A percentile compares a stretch with the other conserved stretches of the same genome.
These are phyloP conservation scores for Trypanosoma vivax DNA, from an alignment of 208 protist genomes.

Conservation along the genomic window DNA sequence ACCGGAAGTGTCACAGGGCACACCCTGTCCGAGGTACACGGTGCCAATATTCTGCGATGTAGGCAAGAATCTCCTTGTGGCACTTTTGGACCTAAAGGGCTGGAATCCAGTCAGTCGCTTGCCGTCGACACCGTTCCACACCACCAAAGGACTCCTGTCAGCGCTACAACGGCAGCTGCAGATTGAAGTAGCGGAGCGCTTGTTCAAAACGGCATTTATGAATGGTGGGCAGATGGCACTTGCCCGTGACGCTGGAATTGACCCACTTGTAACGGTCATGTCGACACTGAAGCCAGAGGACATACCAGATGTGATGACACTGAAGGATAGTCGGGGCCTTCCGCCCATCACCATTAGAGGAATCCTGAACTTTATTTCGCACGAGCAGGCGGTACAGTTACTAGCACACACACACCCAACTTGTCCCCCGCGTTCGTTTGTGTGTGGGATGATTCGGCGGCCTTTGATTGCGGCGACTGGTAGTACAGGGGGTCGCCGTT, in stretches of 20 bases:
- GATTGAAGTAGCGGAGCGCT: conserved; percentile 59
- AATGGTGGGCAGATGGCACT: conserved; percentile 24
- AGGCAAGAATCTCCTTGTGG: conserved; percentile 64
- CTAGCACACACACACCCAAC: conserved; percentile 57
- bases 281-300: conserved; percentile 35
- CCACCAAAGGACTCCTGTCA: conserved; percentile 36
- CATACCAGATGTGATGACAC: conserved; percentile 53
- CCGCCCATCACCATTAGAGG: conserved; percentile 54
- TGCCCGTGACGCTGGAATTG: not conserved
- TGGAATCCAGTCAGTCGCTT: conserved; percentile 77
- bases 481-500: not conserved
- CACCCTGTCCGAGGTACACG: conserved; percentile 35
- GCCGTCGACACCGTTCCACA: conserved; percentile 44
- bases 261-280: conserved; percentile 26
- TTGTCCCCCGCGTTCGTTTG: conserved; percentile 52
- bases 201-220: conserved; percentile 61
- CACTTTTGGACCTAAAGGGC: conserved; percentile 71
- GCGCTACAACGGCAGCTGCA: conserved; percentile 77
- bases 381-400: conserved; percentile 38
- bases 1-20: conserved; percentile 20
- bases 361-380: conserved; percentile 41
- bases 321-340: conserved; percentile 46
- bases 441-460: conserved; percentile 18
- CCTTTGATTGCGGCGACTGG: not conserved
- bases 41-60: conserved; percentile 67